A percentile compares a stretch with the other conserved stretches of the same genome.
Evolutionary conservation across 106 monocot species (phyloP).

Genomic region (Dactylorhiza incarnata): DNA sequence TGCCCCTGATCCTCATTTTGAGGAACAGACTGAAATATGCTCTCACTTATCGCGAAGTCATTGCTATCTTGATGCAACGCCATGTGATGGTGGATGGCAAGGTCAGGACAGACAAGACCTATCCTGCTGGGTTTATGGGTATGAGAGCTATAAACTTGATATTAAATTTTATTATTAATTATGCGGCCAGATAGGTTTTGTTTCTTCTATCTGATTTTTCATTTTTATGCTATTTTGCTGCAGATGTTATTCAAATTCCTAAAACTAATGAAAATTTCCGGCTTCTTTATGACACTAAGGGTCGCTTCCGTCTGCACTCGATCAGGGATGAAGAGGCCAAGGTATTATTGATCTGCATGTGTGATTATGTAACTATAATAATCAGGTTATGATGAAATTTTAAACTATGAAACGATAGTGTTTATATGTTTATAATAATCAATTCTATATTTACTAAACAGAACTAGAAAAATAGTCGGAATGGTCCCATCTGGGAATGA

Average conservation of each 20-base stretch:
- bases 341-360: constrained; percentile 12
- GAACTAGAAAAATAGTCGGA: too few species aligned
- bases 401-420: too few species aligned
- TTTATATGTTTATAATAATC: too few species aligned
- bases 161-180: not conserved
- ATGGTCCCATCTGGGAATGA: too few species aligned
- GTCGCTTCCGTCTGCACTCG: constrained; percentile 71
- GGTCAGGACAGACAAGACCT: constrained; percentile 87
- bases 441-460: too few species aligned
- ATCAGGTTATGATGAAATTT: too few species aligned
- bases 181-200: not conserved
- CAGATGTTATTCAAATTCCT: constrained; percentile 83
- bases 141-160: constrained; percentile 9
- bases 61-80: constrained; percentile 76
- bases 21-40: constrained; percentile 89
- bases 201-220: not conserved
- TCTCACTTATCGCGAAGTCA: constrained; percentile 68
- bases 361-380: not conserved
- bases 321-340: constrained; percentile 84
- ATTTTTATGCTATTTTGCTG: not conserved
- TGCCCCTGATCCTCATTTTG: constrained; percentile 77
- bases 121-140: constrained; percentile 96
- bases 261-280: constrained; percentile 89
- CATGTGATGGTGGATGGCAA: constrained; percentile 79
- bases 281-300: constrained; percentile 85